Evolutionary conservation across 345 rosid species (phyloP).

Genomic region (Passiflora organensis): DNA sequence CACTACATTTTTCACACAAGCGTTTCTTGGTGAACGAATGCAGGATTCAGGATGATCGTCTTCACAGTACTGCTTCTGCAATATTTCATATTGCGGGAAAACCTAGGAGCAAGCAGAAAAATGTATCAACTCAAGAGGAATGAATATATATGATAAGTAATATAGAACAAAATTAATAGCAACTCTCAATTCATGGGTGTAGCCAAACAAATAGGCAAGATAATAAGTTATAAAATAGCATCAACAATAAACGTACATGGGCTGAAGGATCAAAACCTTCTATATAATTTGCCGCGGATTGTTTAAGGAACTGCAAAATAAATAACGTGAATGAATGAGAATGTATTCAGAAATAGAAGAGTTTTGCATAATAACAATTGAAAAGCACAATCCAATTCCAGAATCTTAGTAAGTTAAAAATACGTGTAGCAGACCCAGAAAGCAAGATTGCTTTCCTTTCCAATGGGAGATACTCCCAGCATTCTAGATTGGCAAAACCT

Average conservation of each 20-base stretch:
- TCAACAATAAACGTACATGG: slow-evolving; percentile 51
- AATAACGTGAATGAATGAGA: slow-evolving; percentile 4
- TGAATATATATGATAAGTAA: not conserved
- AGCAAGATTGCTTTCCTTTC: not conserved
- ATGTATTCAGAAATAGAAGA: slow-evolving; percentile 5
- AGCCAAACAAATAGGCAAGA: not conserved
- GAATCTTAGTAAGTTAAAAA: not conserved
- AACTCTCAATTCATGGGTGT: not conserved
- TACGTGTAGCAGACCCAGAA: not conserved
- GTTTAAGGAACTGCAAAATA: slow-evolving; percentile 69
- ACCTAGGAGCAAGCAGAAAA: slow-evolving; percentile 36
- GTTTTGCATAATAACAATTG: slow-evolving; percentile 5
- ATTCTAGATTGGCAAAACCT: not conserved
- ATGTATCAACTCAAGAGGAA: slow-evolving; percentile 11
- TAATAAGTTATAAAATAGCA: not conserved
- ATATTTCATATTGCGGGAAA: slow-evolving; percentile 64
- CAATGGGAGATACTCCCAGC: not conserved
- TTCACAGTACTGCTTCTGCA: slow-evolving; percentile 60
- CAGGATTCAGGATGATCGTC: slow-evolving; percentile 45
- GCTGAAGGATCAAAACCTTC: slow-evolving; percentile 69
- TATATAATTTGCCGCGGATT: slow-evolving; percentile 58
- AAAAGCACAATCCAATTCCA: not conserved
- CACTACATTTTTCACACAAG: slow-evolving; percentile 52
- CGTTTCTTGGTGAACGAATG: slow-evolving; percentile 31
- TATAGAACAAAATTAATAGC: not conserved